Base-by-base conservation (phyloP, 2,329 filamentous ascomycete genomes). In the Neospermospora avenae region DNA sequence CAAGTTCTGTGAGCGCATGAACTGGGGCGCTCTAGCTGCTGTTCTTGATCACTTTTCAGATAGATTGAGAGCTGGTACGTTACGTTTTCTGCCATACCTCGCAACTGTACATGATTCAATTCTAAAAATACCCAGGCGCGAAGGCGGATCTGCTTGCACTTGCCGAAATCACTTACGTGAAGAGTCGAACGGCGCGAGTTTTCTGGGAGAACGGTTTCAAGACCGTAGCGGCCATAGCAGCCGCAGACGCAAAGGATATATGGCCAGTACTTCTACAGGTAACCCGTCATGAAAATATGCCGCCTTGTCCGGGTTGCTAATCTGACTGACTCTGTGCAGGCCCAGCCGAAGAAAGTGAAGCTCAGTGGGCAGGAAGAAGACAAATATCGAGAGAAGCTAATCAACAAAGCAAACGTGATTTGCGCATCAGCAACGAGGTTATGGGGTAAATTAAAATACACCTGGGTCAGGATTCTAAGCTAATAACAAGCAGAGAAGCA, bases 121-220 rank as follows among this genome's bases (percentile, higher is more conserved):
- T 35, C 59, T 60, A 57, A 64, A 39, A 56, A 16, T 13, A 5
- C 22, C 39, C 42, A 11, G 89, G 89, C 0, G 89, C 89, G 0
- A 83, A 83, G 60, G 81, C 86, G 0, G 89, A 92, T 68, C 77
- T 92, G 16, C 75, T 93, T 10, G 86, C 86, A 3, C 78, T 92
- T 69, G 83, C 88, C 1, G 84, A 87, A 71, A 84, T 92, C 42
- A 85, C 87, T 0, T 91, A 87, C 69, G 82, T 93, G 67, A 92
- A 93, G 73, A 90, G 88, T 69, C 84, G 87, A 57, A 92, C 89
- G 14, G 89, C 89, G 70, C 81, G 79, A 14, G 78, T 91, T 5
- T 88, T 93, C 63, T 89, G 88, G 79, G 89, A 92, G 59, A 91
- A 88, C 71, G 89, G 89, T 1, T 88, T 88, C 69, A 86, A 84